Evolutionary conservation across 805 yeast species (phyloP), one percentile per base, ranked within the genome.

Genomic region (Starmerella floricola): DNA sequence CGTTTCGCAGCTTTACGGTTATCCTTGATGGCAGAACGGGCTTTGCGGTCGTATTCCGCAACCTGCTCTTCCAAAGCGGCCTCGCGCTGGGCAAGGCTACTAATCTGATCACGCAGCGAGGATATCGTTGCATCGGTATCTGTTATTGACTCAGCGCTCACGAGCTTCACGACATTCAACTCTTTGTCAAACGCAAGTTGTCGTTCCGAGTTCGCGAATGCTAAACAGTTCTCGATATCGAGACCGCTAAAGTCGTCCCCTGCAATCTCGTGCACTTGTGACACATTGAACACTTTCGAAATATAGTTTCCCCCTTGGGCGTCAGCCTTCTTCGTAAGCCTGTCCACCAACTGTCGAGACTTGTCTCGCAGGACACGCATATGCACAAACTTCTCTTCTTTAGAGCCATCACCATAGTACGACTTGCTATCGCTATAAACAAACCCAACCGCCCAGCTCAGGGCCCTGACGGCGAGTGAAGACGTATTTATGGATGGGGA

Each of bases 201-300:
- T 18, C 44, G 35, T 34, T 57, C 59, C 17, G 61, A 44, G 13
- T 45, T 38, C 29, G 57, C 50, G 34, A 49, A 55, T 8, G 34
- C 34, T 12, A 60, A 36, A 20, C 57, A 40, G 45, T 52, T 51
- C 16, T 52, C 52, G 13, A 55, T 18, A 40, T 59, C 62, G 2
- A 39, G 28, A n/a, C 17, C 32, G 28, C 53, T 36, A 30, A 49
- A 45, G 10, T 34, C 46, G 4, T 35, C 37, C 12, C 51, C 48
- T 23, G 46, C 49, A 13, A 55, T 17, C 8, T 12, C 40, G 17
- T n/a, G 11, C 8, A 42, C 41, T 30, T 36, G 34, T n/a, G 35
- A 31, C 3, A 15, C 6, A 6, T n/a, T 23, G 31, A 44, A 44
- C 4, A 41, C 39, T 21, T 44, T 40, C 27, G 50, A 16, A 16